Conservation (phyloP, 306 rosid species). For the Pyrus pyrifolia region DNA sequence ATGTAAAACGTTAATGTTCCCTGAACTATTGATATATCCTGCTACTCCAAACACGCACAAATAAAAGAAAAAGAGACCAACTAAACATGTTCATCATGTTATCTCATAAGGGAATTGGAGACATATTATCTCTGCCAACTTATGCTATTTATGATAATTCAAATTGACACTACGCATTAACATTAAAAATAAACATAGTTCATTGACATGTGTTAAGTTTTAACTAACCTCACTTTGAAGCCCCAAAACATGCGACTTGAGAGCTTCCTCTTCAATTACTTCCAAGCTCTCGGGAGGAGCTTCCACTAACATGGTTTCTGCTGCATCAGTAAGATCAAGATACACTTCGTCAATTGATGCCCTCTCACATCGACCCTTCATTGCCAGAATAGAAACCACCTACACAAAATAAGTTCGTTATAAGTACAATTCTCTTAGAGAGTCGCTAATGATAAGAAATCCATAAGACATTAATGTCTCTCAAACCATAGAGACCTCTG, state of each 20-base stretch:
- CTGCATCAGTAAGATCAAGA: slow-evolving; percentile 87
- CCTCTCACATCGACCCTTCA: slow-evolving; percentile 88
- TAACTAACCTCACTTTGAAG: slow-evolving; percentile 50
- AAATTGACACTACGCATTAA: background rate
- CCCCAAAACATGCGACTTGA: slow-evolving; percentile 84
- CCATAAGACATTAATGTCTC: background rate
- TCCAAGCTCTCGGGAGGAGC: slow-evolving; percentile 59
- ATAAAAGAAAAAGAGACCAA: background rate
- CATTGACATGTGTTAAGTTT: background rate
- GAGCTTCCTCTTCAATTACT: slow-evolving; percentile 51
- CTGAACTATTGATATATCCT: background rate
- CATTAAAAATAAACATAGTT: background rate
- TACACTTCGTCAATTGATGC: slow-evolving; percentile 97
- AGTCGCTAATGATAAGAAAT: background rate
- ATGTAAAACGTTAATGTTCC: background rate
- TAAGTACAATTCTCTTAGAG: background rate
- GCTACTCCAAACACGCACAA: background rate
- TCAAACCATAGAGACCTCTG: slow-evolving; percentile 48
- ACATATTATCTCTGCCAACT: background rate
- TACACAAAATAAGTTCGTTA: slow-evolving; percentile 15
- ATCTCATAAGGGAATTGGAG: background rate
- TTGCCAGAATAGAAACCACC: slow-evolving; percentile 79
- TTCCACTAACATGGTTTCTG: slow-evolving; percentile 64
- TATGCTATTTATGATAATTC: background rate
- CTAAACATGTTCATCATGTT: background rate